phyloP scores from a whole-genome alignment of 2,329 filamentous ascomycete genomes.

The Sclerotinia minor region DNA sequence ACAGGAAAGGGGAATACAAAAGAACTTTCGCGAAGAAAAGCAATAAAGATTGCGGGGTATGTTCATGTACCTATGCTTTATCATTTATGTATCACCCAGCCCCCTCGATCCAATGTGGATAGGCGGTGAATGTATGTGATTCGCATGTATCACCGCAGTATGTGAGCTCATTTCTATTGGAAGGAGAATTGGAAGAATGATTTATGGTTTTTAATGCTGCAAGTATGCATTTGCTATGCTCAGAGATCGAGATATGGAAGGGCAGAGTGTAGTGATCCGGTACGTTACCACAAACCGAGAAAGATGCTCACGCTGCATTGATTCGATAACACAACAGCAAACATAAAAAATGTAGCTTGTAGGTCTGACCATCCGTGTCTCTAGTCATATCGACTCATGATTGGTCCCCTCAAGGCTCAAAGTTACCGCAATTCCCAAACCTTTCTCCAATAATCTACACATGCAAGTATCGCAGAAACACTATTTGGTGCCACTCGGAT shows the following conservation, averaged over 20 bases:
- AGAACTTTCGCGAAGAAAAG: slow-evolving; percentile 19
- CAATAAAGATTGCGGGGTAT: slow-evolving; percentile 25
- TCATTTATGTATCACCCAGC: slow-evolving; percentile 16
- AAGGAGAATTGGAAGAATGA: not conserved
- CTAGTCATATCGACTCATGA: not conserved
- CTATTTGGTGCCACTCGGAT: not conserved
- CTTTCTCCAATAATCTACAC: not conserved
- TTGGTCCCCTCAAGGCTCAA: not conserved
- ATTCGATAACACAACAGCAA: slow-evolving; percentile 2
- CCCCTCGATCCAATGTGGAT: slow-evolving; percentile 8
- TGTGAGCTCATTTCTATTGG: not conserved
- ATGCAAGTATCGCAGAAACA: not conserved
- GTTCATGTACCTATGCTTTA: slow-evolving; percentile 19
- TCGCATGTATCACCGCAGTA: slow-evolving; percentile 7
- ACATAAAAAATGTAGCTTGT: not conserved
- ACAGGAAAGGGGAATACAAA: slow-evolving; percentile 4
- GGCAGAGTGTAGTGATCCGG: not conserved
- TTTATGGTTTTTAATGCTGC: not conserved
- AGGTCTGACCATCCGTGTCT: slow-evolving; percentile 2
- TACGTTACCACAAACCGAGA: not conserved
- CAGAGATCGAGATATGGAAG: slow-evolving; percentile 7
- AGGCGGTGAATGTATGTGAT: slow-evolving; percentile 24
- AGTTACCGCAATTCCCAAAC: not conserved
- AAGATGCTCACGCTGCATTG: not conserved
- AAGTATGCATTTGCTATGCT: not conserved